Conservation (phyloP, 139 green algal genomes). For the Chlorella vulgaris region DNA sequence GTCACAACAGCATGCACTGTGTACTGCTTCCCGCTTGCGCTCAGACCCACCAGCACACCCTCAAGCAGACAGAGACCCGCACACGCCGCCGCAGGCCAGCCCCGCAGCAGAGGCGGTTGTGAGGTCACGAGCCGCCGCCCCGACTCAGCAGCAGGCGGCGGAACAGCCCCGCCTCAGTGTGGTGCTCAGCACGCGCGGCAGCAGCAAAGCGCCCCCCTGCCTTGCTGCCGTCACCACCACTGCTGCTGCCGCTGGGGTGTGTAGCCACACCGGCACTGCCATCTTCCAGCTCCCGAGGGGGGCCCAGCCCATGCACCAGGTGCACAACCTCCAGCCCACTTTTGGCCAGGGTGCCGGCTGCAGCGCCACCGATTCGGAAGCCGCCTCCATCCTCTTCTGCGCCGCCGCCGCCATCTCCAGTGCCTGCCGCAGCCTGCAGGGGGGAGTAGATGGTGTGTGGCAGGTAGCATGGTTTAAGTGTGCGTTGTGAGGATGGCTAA, state of each 20-base stretch:
- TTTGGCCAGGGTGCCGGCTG: not conserved
- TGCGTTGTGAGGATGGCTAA: not conserved
- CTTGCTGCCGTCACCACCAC: not conserved
- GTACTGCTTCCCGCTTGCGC: too few relatives aligned
- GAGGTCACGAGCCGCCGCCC: not conserved
- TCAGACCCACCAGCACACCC: too few relatives aligned
- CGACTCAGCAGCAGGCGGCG: constrained; percentile 27
- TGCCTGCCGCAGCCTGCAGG: not conserved
- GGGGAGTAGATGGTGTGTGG: not conserved
- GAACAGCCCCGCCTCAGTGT: constrained; percentile 15
- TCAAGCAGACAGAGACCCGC: too few relatives aligned
- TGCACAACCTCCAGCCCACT: constrained; percentile 26
- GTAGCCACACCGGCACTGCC: constrained; percentile 8
- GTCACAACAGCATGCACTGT: too few relatives aligned
- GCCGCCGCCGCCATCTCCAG: not conserved
- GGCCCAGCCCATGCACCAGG: constrained; percentile 29
- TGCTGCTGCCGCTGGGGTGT: not conserved
- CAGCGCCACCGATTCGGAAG: constrained; percentile 22
- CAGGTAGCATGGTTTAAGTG: too few relatives aligned
- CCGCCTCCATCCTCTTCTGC: constrained; percentile 6
- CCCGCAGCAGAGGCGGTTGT: not conserved
- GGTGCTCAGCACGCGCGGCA: constrained; percentile 18
- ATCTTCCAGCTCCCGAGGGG: not conserved
- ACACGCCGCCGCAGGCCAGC: not conserved
- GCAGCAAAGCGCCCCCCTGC: not conserved